Conservation (phyloP, 257 asterid species). For the Fraxinus excelsior region DNA sequence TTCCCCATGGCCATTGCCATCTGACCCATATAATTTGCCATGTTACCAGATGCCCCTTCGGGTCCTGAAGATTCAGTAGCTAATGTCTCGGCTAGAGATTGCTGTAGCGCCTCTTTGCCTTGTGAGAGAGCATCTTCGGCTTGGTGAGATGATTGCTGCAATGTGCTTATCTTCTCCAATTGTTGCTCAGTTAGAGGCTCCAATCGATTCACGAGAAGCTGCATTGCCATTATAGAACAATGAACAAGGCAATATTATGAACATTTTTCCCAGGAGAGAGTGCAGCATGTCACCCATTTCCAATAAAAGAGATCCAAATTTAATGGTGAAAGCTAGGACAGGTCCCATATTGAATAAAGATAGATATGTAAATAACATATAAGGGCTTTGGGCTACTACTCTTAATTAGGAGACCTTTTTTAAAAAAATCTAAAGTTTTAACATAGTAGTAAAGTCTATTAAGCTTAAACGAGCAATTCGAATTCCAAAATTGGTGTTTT, state of each 20-base stretch:
- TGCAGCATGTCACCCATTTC: not conserved
- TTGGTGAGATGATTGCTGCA: constrained; percentile 47
- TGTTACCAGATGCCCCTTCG: constrained; percentile 35
- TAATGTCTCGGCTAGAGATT: constrained; percentile 47
- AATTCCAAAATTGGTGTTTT: not conserved
- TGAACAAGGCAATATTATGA: not conserved
- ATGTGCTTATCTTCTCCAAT: constrained; percentile 27
- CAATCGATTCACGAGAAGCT: constrained; percentile 34
- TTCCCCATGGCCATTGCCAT: constrained; percentile 58
- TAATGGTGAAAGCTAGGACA: too few relatives aligned
- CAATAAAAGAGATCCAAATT: not conserved
- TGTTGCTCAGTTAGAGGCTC: constrained; percentile 46
- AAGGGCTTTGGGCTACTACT: too few relatives aligned
- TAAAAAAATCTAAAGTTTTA: too few relatives aligned
- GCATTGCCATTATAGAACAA: constrained; percentile 4
- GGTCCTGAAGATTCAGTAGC: constrained; percentile 34
- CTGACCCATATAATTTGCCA: constrained; percentile 51
- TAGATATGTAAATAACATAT: too few relatives aligned
- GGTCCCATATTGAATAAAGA: too few relatives aligned
- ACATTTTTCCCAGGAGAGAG: not conserved
- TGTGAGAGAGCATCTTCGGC: constrained; percentile 55
- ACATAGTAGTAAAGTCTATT: too few relatives aligned
- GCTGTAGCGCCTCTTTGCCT: constrained; percentile 47
- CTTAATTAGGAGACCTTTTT: too few relatives aligned
- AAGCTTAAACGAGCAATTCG: too few relatives aligned